Percentiles rank a stretch among this genome's conserved stretches.
phyloP scores from a whole-genome alignment of 2,329 filamentous ascomycete species.

The Microdochium paspali region DNA sequence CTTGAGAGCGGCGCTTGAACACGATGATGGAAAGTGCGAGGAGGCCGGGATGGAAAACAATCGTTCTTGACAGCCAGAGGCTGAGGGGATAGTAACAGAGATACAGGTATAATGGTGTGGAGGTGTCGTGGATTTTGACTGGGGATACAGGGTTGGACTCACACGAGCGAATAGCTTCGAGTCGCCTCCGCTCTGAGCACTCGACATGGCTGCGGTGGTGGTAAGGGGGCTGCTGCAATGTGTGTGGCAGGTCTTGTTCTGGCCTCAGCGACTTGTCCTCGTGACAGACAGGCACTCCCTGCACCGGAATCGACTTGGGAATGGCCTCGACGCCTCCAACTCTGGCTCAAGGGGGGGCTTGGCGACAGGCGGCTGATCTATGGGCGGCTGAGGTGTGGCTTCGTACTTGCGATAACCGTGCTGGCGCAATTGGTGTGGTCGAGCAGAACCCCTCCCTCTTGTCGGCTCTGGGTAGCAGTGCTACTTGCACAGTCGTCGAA shows the following conservation, averaged over 20 bases:
- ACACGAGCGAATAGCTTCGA: slow-evolving; percentile 99
- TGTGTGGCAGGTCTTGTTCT: slow-evolving; percentile 10
- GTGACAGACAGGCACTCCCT: no score
- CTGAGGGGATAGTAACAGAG: not conserved
- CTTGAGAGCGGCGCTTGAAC: not conserved
- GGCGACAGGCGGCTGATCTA: not conserved
- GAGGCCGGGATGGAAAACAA: not conserved
- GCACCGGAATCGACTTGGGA: not conserved
- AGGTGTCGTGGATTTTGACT: not conserved
- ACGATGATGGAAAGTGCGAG: not conserved
- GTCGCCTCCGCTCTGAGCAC: slow-evolving; percentile 67
- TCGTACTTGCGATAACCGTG: not conserved
- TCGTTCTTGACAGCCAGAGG: not conserved
- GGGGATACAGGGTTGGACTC: slow-evolving; percentile 23
- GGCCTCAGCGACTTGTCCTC: slow-evolving; percentile 2
- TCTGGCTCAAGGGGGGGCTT: not conserved
- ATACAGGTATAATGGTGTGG: not conserved
- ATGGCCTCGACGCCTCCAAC: not conserved
- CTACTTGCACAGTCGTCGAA: not conserved
- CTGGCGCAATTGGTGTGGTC: not conserved
- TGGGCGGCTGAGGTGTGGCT: not conserved
- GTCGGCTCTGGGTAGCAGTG: not conserved
- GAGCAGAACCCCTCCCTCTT: not conserved
- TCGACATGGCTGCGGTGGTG: slow-evolving; percentile 37
- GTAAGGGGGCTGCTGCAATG: slow-evolving; percentile 4